These are phyloP conservation scores for Tephrocybe sp. DNA, from an alignment of 768 basidiomycete species.

Conservation along the genomic window DNA sequence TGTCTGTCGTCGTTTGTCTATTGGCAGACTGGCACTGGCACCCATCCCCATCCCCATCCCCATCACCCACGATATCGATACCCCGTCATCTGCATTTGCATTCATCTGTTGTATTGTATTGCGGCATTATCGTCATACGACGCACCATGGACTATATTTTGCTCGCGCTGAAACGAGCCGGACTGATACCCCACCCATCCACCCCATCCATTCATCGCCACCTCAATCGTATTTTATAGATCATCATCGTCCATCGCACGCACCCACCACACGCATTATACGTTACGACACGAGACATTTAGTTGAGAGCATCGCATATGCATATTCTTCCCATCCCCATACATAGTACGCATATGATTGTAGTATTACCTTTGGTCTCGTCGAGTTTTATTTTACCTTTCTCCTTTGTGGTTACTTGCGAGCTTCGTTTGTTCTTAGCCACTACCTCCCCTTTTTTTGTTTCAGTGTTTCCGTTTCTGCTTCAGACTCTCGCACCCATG, in stretches of 20 bases:
- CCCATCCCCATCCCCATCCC: constrained; percentile 1
- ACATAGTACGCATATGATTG: constrained; percentile 30
- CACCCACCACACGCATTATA: constrained; percentile 9
- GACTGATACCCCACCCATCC: constrained; percentile 10
- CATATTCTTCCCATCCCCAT: constrained; percentile 4
- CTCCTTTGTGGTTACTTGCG: constrained; percentile 18
- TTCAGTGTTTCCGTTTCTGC: neutral
- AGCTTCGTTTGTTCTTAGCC: neutral
- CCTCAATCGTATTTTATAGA: constrained; percentile 5
- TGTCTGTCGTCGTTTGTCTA: constrained; percentile 8
- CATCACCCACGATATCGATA: neutral
- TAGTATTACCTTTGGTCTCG: constrained; percentile 27
- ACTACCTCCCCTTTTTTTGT: neutral
- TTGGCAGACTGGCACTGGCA: constrained; percentile 7
- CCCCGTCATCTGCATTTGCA: neutral
- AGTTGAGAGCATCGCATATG: constrained; percentile 18
- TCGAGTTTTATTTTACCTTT: constrained; percentile 19
- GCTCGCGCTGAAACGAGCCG: neutral
- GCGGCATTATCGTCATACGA: constrained; percentile 4
- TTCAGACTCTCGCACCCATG: constrained; percentile 7
- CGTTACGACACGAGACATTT: constrained; percentile 11
- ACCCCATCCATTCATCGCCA: neutral
- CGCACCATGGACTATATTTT: constrained; percentile 5
- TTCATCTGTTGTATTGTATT: constrained; percentile 8
- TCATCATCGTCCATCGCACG: constrained; percentile 7